Conservation (phyloP, 495 filamentous ascomycete species). For the Tuber brumale region DNA sequence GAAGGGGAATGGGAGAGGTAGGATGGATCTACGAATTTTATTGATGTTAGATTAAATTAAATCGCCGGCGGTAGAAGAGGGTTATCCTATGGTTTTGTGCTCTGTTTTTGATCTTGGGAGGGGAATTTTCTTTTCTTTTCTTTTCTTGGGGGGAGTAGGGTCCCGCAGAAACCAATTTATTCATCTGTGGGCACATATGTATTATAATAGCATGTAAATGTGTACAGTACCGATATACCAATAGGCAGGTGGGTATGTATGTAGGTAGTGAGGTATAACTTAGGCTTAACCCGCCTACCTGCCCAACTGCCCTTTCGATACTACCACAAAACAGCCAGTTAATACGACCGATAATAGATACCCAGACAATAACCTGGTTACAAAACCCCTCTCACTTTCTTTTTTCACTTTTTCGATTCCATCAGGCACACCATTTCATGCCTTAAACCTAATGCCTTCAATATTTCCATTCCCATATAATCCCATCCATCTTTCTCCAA, state of each 20-base stretch:
- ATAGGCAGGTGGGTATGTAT: not conserved
- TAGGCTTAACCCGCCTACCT: not conserved
- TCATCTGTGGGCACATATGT: not conserved
- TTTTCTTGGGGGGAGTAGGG: slow-evolving; percentile 3
- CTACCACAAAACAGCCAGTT: not conserved
- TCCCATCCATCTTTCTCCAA: slow-evolving; percentile 9
- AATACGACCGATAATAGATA: not conserved
- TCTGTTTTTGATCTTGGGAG: slow-evolving; percentile 27
- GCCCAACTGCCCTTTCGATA: not conserved
- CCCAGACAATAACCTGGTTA: not conserved
- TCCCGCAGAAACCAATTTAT: slow-evolving; percentile 1
- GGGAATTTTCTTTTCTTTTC: slow-evolving; percentile 14
- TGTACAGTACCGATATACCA: not conserved
- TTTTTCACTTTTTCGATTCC: not conserved
- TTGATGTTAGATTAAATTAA: slow-evolving; percentile 13
- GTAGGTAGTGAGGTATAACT: not conserved
- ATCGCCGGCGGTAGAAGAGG: slow-evolving; percentile 15
- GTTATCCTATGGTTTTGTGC: slow-evolving; percentile 20
- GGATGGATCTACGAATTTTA: not conserved
- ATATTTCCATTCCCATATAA: slow-evolving; percentile 21
- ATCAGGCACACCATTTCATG: not conserved
- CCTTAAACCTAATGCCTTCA: slow-evolving; percentile 18
- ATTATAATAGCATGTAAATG: slow-evolving; percentile 4
- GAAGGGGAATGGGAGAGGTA: not conserved
- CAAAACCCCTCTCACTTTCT: not conserved